Conservation (phyloP, 352 stramenopile genomes). For the Pythium rhizo-oryzae region DNA sequence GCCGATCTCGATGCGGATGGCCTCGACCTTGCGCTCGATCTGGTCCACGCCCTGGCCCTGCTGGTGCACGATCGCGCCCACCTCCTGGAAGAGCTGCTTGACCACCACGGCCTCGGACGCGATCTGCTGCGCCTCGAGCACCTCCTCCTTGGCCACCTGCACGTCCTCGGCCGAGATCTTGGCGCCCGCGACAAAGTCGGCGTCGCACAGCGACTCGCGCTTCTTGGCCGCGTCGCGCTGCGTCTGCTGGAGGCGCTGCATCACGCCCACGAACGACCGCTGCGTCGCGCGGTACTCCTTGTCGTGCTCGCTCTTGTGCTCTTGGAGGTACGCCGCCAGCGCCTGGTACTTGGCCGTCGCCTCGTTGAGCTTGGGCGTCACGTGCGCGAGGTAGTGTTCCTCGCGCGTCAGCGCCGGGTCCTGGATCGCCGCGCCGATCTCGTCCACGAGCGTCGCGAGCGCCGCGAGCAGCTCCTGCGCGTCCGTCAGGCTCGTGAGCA, state of each 20-base stretch:
- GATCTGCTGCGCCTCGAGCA: slow-evolving; percentile 68
- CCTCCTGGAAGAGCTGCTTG: slow-evolving; percentile 73
- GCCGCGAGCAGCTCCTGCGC: slow-evolving; percentile 39
- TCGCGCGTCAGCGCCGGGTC: slow-evolving; percentile 49
- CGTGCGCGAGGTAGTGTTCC: slow-evolving; percentile 50
- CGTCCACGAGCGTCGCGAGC: slow-evolving; percentile 40
- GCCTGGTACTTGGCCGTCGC: slow-evolving; percentile 63
- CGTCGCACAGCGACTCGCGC: slow-evolving; percentile 70
- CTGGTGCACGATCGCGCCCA: slow-evolving; percentile 60
- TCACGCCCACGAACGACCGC: slow-evolving; percentile 59
- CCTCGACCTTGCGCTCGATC: slow-evolving; percentile 76
- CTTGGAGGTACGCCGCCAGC: slow-evolving; percentile 61
- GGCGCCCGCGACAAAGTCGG: slow-evolving; percentile 60
- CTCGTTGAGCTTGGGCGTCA: slow-evolving; percentile 57
- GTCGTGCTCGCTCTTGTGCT: slow-evolving; percentile 57
- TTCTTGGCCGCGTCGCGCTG: slow-evolving; percentile 52
- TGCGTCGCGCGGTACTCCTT: slow-evolving; percentile 58
- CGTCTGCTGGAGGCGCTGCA: slow-evolving; percentile 72
- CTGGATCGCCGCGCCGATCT: slow-evolving; percentile 39
- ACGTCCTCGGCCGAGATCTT: slow-evolving; percentile 70
- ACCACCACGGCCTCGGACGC: slow-evolving; percentile 63
- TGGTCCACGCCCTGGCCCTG: slow-evolving; percentile 71
- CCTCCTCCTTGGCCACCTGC: slow-evolving; percentile 76
- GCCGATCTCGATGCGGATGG: slow-evolving; percentile 74
- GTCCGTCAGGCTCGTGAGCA: slow-evolving; percentile 51